Evolutionary conservation across 1,284 basidiomycete genomes (phyloP).

Genomic region (Hemileia vastatrix): DNA sequence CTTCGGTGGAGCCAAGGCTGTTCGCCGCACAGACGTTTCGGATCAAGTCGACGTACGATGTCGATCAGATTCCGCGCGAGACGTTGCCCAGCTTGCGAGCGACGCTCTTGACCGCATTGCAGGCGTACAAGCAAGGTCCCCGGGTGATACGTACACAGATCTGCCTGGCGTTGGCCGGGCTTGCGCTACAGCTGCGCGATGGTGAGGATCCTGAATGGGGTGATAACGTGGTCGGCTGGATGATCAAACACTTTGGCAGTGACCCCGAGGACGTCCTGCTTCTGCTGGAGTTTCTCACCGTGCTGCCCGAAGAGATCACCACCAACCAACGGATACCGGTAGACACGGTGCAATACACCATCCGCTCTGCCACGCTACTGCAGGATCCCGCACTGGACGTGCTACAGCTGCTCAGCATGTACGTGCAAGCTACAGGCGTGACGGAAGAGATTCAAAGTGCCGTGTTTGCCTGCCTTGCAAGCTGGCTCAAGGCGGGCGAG

Average conservation of each 20-base stretch:
- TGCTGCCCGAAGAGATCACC: constrained; percentile 80
- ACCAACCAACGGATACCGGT: constrained; percentile 82
- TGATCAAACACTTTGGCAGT: constrained; percentile 77
- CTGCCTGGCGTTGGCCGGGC: constrained; percentile 75
- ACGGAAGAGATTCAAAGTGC: constrained; percentile 70
- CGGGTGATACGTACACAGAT: constrained; percentile 79
- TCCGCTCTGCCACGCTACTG: too few species aligned
- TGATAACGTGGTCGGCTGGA: constrained; percentile 64
- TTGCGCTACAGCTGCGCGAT: constrained; percentile 81
- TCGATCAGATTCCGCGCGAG: constrained; percentile 67
- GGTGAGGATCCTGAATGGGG: too few species aligned
- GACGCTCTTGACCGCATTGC: constrained; percentile 70
- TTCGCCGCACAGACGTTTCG: constrained; percentile 96
- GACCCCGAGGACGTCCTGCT: constrained; percentile 72
- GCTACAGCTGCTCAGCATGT: constrained; percentile 71
- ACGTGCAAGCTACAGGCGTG: constrained; percentile 78
- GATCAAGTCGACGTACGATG: constrained; percentile 82
- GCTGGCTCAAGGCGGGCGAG: constrained; percentile 84
- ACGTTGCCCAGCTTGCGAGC: constrained; percentile 71
- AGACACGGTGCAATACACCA: too few species aligned
- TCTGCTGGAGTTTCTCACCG: constrained; percentile 77
- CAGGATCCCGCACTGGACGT: too few species aligned
- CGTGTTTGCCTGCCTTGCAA: constrained; percentile 74
- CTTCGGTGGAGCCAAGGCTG: constrained; percentile 68
- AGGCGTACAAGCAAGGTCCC: constrained; percentile 59